These are phyloP conservation scores for Hymenoscyphus repandus DNA, from an alignment of 2,329 filamentous ascomycete species.

Conservation along the genomic window DNA sequence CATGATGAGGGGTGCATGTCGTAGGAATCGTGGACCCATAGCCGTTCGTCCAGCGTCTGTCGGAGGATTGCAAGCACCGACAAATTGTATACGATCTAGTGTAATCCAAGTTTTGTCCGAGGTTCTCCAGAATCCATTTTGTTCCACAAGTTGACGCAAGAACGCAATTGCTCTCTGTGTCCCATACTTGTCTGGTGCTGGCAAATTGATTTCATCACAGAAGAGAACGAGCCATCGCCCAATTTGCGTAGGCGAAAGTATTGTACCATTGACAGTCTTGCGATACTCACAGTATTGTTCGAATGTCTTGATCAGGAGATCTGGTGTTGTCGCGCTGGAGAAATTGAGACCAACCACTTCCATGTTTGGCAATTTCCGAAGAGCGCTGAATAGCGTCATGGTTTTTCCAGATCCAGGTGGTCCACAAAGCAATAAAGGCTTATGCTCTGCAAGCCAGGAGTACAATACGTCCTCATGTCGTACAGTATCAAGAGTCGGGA, in stretches of 20 bases:
- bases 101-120: conserved; percentile 98
- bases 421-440: conserved; percentile 91
- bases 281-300: conserved; percentile 99
- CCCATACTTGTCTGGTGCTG: conserved; percentile 93
- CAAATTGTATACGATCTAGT: conserved; percentile 96
- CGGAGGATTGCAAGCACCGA: conserved; percentile 96
- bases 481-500: conserved; percentile 94
- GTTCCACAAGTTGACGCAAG: conserved; percentile 92
- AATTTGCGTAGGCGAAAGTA: conserved; percentile 93
- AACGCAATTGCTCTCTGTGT: conserved; percentile 98
- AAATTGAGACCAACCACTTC: conserved; percentile 99
- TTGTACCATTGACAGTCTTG: conserved; percentile 93
- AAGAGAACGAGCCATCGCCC: conserved; percentile 98
- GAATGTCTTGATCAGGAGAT: conserved; percentile 97
- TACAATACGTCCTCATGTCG: conserved; percentile 99
- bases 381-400: conserved; percentile 97
- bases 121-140: conserved; percentile 98
- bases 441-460: conserved; percentile 98
- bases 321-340: conserved; percentile 95
- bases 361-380: conserved; percentile 97
- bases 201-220: conserved; percentile 99
- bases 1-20: conserved; percentile 98
- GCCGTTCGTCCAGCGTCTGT: conserved; percentile 96
- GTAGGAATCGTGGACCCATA: conserved; percentile 86
- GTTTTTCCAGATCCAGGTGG: conserved; percentile 99